phyloP scores from a whole-genome alignment of 495 filamentous ascomycete species.

The Zalerion maritima region DNA sequence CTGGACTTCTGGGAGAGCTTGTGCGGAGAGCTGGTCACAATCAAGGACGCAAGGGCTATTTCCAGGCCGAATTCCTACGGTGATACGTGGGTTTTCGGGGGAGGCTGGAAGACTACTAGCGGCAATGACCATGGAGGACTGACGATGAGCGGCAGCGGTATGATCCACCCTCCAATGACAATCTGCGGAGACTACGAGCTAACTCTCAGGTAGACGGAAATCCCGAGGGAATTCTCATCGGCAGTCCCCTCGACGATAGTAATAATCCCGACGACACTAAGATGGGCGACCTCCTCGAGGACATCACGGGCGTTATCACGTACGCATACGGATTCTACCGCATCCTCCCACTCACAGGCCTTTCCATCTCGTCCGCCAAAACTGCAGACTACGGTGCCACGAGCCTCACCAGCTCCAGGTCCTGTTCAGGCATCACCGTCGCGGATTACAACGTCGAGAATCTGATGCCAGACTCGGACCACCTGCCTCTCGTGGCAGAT shows the following conservation, averaged over 20 bases:
- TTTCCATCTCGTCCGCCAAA: slow-evolving; percentile 23
- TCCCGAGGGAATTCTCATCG: slow-evolving; percentile 46
- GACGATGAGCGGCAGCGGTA: slow-evolving; percentile 32
- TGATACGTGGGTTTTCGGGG: slow-evolving; percentile 47
- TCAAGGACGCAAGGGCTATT: slow-evolving; percentile 32
- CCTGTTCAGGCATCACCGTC: slow-evolving; percentile 37
- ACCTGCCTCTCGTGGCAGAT: slow-evolving; percentile 31
- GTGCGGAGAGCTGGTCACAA: slow-evolving; percentile 40
- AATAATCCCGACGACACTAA: slow-evolving; percentile 36
- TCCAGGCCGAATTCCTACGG: slow-evolving; percentile 40
- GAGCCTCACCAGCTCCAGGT: slow-evolving; percentile 24
- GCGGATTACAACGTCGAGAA: slow-evolving; percentile 50
- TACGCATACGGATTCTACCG: slow-evolving; percentile 45
- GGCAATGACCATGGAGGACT: slow-evolving; percentile 38
- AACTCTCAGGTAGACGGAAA: slow-evolving; percentile 32
- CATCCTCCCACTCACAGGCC: slow-evolving; percentile 38
- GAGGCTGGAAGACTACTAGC: slow-evolving; percentile 38
- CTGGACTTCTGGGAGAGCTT: slow-evolving; percentile 53
- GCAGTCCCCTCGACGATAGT: slow-evolving; percentile 41
- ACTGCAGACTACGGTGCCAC: slow-evolving; percentile 24
- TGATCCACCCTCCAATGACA: not conserved
- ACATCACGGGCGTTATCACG: slow-evolving; percentile 44
- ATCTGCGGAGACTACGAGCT: not conserved
- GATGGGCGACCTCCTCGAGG: slow-evolving; percentile 39
- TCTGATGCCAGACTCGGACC: slow-evolving; percentile 29